A percentile compares a stretch with the other conserved stretches of the same genome.
These are phyloP conservation scores for Emericellopsis atlantica DNA, from an alignment of 2,329 filamentous ascomycete genomes.

Conservation along the genomic window DNA sequence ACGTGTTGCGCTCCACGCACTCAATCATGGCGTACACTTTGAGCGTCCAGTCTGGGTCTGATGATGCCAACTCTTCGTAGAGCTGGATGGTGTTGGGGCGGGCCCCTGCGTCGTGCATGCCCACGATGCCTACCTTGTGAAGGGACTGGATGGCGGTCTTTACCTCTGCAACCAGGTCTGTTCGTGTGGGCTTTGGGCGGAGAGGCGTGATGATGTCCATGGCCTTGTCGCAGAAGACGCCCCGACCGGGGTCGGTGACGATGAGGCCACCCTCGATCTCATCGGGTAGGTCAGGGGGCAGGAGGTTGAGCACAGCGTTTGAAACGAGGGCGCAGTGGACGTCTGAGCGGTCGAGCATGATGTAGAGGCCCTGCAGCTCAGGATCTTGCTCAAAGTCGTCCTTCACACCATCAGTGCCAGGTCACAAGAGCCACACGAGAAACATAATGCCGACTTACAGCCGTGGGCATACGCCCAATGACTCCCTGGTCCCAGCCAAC, in stretches of 20 bases:
- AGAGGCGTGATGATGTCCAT: slow-evolving; percentile 47
- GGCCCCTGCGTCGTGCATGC: slow-evolving; percentile 57
- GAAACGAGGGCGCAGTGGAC: slow-evolving; percentile 62
- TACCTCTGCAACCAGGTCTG: slow-evolving; percentile 41
- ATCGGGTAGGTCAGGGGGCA: slow-evolving; percentile 36
- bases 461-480: slow-evolving; percentile 52
- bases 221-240: slow-evolving; percentile 64
- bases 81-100: slow-evolving; percentile 39
- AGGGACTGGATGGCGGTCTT: slow-evolving; percentile 48
- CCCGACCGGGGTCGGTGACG: slow-evolving; percentile 44
- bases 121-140: slow-evolving; percentile 53
- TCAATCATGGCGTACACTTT: slow-evolving; percentile 59
- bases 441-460: slow-evolving; percentile 27
- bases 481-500: slow-evolving; percentile 60
- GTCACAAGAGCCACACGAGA: too few species aligned
- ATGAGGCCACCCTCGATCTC: slow-evolving; percentile 52
- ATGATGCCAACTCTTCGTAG: slow-evolving; percentile 34
- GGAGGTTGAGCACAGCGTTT: slow-evolving; percentile 45
- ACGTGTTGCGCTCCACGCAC: slow-evolving; percentile 50
- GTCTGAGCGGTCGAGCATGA: slow-evolving; percentile 60
- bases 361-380: slow-evolving; percentile 40
- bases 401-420: slow-evolving; percentile 13
- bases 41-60: slow-evolving; percentile 38
- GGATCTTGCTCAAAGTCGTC: slow-evolving; percentile 41
- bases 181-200: slow-evolving; percentile 42